phyloP scores from a whole-genome alignment of 208 protist genomes.

The Acanthamoeba rhysodes region DNA sequence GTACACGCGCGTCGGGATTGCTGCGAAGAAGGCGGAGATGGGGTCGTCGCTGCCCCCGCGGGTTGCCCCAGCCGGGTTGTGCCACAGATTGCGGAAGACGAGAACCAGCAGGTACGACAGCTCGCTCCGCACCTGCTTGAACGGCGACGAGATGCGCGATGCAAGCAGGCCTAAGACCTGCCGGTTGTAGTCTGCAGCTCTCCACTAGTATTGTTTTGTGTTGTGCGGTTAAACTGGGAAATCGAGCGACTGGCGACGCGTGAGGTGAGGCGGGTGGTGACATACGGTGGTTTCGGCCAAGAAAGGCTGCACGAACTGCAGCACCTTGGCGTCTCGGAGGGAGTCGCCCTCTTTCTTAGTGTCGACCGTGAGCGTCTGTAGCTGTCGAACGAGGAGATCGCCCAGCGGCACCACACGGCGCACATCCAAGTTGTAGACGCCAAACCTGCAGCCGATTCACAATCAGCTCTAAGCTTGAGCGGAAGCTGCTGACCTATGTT shows the following conservation, averaged over 20 bases:
- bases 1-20: background rate
- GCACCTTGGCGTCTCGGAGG: background rate
- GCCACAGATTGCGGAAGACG: slow-evolving; percentile 33
- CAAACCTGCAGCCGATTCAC: background rate
- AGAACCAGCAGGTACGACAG: background rate
- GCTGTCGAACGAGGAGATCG: background rate
- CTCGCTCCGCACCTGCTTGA: slow-evolving; percentile 50
- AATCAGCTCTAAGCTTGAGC: background rate
- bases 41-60: background rate
- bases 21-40: background rate
- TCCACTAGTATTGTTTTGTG: background rate
- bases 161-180: background rate
- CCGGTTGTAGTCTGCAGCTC: background rate
- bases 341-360: background rate
- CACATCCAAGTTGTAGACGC: slow-evolving; percentile 35
- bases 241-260: no score
- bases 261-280: background rate
- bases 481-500: no score
- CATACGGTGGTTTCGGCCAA: slow-evolving; percentile 37
- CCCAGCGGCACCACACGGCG: background rate
- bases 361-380: background rate
- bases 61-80: background rate
- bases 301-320: slow-evolving; percentile 58
- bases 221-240: background rate
- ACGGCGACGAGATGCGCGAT: background rate